Base-by-base conservation (phyloP, 805 yeast genomes). In the Candida corydali region DNA sequence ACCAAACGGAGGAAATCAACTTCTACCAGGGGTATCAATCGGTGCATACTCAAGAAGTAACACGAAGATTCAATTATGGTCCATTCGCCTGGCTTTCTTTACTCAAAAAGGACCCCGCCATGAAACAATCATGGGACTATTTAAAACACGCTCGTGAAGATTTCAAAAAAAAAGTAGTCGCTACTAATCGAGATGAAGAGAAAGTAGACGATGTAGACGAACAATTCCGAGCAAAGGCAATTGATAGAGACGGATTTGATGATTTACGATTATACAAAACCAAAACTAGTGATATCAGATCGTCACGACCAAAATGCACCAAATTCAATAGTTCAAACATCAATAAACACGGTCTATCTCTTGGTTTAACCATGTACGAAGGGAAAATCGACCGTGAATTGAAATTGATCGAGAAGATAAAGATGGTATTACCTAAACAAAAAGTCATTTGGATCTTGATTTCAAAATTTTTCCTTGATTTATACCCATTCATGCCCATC, bases 401-500 rank as follows among this genome's bases (percentile, higher is more conserved):
- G 16, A 59, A 67, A 37, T 61, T 70, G 35, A 61, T 64, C 35
- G 69, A 70, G 38, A 59, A 66, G 11, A 63, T 69, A 17, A 57
- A 61, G 36, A 55, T 61, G 17, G 51, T 68, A 3, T 45, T 82
- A 32, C 89, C 89, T 0, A 67, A 61, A 19, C 73, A 74, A 46
- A 67, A 65, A 39, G 68, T 76, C 1, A 65, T 80, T 7, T 75
- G 83, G 76, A 49, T 69, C 30, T 60, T 79, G 33, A 59, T 82
- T 19, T 76, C 79, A 40, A 61, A 79, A 43, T 82, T 75, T 44
- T 82, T 82, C 51, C 67, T 65, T 8, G 65, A 69, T 23, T 57
- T 82, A 4, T 83, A 83, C 51, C 73, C 84, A 10, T 79, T 73
- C 39, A 64, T 82, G 47, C 89, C 93, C 3, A 78, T 73, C 43